Evolutionary conservation across 129 eudicot species (phyloP), one percentile per base, ranked within the genome.

Genomic region (Ambrosia trifida): DNA sequence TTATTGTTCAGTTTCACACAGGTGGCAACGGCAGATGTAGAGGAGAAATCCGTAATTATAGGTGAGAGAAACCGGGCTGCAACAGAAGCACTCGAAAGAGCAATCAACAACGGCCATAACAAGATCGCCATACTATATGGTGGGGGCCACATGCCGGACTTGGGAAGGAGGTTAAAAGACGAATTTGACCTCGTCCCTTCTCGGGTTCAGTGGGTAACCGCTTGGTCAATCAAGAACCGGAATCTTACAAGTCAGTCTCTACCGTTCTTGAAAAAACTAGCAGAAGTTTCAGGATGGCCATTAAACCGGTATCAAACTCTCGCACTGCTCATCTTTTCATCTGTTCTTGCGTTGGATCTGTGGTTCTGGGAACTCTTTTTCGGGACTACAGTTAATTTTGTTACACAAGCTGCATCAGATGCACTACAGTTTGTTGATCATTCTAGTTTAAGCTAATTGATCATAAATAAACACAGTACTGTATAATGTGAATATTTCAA

Each of bases 91-190:
- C 90, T 89, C 4, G 59, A 62, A 70, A 85, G 66, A 41, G 96
- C 96, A 52, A 83, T 93, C 5, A 58, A 72, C 36, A 79, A 80
- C 3, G 96, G 98, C 11, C 79, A 89, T 76, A 87, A 83, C 31
- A 93, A 86, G 80, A 89, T 93, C 13, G 98, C 96, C 8, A 82
- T 93, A 36, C 82, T 92, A 9, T 92, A 92, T 32, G 98, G 98
- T 40, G 95, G 98, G n/a, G 98, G 98, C 16, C 98, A 92, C 85
- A 92, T 92, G 98, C 98, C 98, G 9, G 98, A 92, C 64, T 62
- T 92, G 69, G 95, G 95, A 52, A 81, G 97, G 74, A 85, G 97
- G 57, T 71, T 91, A 74, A 76, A 89, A 35, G 85, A 87, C 57
- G 98, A 93, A 62, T 93, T 93, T 75, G 85, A 89, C 60, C 91